Evolutionary conservation across 176 grass and related monocot species (phyloP).

Genomic region (Puya raimondii): DNA sequence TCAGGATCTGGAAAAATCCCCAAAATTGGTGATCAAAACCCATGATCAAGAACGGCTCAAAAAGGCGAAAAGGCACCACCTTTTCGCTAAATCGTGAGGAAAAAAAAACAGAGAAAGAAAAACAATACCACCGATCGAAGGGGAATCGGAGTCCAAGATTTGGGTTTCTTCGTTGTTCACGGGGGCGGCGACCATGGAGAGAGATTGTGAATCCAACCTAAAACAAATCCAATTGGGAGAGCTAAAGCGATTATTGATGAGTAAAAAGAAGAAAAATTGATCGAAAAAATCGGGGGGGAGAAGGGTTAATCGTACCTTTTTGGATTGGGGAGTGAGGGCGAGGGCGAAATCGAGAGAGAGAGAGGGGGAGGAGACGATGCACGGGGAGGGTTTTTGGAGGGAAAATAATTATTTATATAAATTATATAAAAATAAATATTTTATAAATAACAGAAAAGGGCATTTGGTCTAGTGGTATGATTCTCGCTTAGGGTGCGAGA

Average conservation of each 20-base stretch:
- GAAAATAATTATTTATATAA: too few relatives aligned
- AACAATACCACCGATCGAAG: neutral
- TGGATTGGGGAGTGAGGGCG: too few relatives aligned
- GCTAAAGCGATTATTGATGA: neutral
- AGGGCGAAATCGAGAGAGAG: too few relatives aligned
- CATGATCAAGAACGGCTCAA: neutral
- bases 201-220: neutral
- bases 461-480: constrained; percentile 61
- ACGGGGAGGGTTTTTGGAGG: too few relatives aligned
- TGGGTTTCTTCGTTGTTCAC: constrained; percentile 1
- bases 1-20: neutral
- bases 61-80: neutral
- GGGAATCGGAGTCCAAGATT: constrained; percentile 7
- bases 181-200: constrained; percentile 1
- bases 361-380: too few relatives aligned
- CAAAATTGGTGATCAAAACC: neutral
- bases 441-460: neutral
- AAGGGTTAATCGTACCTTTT: too few relatives aligned
- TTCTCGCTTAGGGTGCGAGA: constrained; percentile 69
- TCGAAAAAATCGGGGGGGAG: too few relatives aligned
- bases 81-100: neutral
- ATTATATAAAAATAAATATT: too few relatives aligned
- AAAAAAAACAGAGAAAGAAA: neutral
- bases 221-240: neutral
- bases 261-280: neutral